These are phyloP conservation scores for Pistacia vera DNA, from an alignment of 345 rosid genomes.

Conservation along the genomic window DNA sequence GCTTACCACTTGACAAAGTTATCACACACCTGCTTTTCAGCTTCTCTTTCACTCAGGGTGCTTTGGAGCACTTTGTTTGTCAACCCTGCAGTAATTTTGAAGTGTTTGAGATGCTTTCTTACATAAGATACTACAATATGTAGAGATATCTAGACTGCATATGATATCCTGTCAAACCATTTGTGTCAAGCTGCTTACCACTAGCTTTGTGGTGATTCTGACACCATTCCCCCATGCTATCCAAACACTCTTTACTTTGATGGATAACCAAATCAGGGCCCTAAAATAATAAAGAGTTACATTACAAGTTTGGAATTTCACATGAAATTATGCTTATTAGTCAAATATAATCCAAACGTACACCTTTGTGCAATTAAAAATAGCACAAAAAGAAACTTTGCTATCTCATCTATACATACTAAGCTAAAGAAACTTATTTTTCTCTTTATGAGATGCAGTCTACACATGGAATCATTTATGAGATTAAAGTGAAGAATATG, in stretches of 20 bases:
- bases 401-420: not conserved
- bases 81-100: conserved; percentile 55
- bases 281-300: conserved; percentile 35
- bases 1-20: not conserved
- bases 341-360: not conserved
- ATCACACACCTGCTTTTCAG: conserved; percentile 74
- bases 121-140: not conserved
- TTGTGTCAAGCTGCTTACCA: conserved; percentile 49
- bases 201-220: conserved; percentile 83
- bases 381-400: not conserved
- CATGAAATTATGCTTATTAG: not conserved
- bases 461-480: not conserved
- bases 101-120: conserved; percentile 12
- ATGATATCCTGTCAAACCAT: conserved; percentile 10
- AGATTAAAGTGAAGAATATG: not conserved
- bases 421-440: not conserved
- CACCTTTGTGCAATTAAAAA: not conserved
- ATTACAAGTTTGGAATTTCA: conserved; percentile 8
- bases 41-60: conserved; percentile 70
- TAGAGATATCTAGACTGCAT: not conserved
- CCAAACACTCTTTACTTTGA: conserved; percentile 75
- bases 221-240: conserved; percentile 93
- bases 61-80: conserved; percentile 76
- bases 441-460: not conserved
- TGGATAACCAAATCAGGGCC: conserved; percentile 93